Conservation (phyloP, 345 rosid species). For the Rhizophora apiculata region DNA sequence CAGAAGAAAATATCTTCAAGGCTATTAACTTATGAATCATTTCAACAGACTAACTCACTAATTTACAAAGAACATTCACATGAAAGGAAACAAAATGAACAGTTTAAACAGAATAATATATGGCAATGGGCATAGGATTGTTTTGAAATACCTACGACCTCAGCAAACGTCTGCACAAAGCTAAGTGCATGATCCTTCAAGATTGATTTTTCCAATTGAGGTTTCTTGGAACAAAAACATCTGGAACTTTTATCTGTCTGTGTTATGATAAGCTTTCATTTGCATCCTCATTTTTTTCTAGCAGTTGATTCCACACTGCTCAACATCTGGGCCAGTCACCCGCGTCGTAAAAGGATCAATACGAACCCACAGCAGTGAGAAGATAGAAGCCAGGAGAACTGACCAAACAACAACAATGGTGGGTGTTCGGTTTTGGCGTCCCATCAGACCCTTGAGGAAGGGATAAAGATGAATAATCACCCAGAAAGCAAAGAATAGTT, state of each 20-base stretch:
- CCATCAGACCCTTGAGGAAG: constrained; percentile 42
- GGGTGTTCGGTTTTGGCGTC: constrained; percentile 38
- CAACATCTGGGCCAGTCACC: constrained; percentile 35
- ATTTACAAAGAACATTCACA: not conserved
- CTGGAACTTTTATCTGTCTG: not conserved
- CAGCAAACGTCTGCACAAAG: constrained; percentile 1
- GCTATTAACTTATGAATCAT: not conserved
- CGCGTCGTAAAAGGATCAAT: constrained; percentile 36
- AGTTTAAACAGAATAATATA: not conserved
- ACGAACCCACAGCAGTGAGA: constrained; percentile 41
- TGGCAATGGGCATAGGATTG: not conserved
- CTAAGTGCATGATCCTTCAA: constrained; percentile 10
- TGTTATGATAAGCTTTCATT: not conserved
- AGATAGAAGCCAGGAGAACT: constrained; percentile 41
- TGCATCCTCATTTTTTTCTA: constrained; percentile 13
- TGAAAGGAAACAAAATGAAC: not conserved
- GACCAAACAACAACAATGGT: constrained; percentile 47
- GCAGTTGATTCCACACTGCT: constrained; percentile 45
- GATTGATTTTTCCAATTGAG: constrained; percentile 11
- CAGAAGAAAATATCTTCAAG: not conserved
- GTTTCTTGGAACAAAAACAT: not conserved
- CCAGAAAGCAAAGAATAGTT: constrained; percentile 44
- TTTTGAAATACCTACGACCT: not conserved
- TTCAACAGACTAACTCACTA: constrained; percentile 3
- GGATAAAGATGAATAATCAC: constrained; percentile 49